These are phyloP conservation scores for Harringtonia aguacate DNA, from an alignment of 2,329 filamentous ascomycete species.

Conservation along the genomic window DNA sequence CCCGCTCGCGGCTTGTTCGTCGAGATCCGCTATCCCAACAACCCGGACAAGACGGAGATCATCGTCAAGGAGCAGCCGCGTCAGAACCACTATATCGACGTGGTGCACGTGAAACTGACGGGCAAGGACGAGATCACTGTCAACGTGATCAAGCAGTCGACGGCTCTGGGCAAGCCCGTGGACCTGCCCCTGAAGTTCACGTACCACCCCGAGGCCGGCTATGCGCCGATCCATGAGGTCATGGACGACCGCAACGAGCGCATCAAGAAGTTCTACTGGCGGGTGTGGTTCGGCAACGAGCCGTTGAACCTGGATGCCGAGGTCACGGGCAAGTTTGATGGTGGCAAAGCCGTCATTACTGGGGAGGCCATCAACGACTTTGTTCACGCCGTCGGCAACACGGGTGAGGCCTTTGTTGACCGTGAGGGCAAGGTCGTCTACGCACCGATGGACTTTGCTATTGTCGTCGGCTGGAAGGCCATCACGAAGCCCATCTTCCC, in stretches of 20 bases:
- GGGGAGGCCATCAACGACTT: constrained; percentile 95
- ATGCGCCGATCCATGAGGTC: constrained; percentile 93
- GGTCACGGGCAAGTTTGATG: constrained; percentile 81
- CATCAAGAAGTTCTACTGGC: constrained; percentile 99
- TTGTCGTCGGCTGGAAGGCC: constrained; percentile 97
- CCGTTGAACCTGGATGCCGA: constrained; percentile 71
- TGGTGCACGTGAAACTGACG: constrained; percentile 71
- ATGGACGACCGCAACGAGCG: constrained; percentile 95
- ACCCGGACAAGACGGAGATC: constrained; percentile 75
- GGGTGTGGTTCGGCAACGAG: constrained; percentile 90
- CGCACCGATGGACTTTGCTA: constrained; percentile 97
- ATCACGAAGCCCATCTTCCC: constrained; percentile 99
- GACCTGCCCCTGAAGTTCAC: constrained; percentile 78
- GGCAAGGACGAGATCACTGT: constrained; percentile 72
- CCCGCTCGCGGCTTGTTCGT: constrained; percentile 80
- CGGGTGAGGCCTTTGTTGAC: constrained; percentile 93
- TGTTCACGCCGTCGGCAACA: constrained; percentile 97
- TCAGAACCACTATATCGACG: constrained; percentile 77
- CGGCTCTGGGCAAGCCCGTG: constrained; percentile 71
- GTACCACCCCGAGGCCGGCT: constrained; percentile 91
- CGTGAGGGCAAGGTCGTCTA: constrained; percentile 87
- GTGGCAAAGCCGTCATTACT: constrained; percentile 77
- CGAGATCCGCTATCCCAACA: constrained; percentile 73
- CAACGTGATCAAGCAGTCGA: constrained; percentile 88
- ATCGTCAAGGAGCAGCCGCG: constrained; percentile 78